phyloP scores from a whole-genome alignment of 805 yeast genomes.

The Nadsonia fulvescens region DNA sequence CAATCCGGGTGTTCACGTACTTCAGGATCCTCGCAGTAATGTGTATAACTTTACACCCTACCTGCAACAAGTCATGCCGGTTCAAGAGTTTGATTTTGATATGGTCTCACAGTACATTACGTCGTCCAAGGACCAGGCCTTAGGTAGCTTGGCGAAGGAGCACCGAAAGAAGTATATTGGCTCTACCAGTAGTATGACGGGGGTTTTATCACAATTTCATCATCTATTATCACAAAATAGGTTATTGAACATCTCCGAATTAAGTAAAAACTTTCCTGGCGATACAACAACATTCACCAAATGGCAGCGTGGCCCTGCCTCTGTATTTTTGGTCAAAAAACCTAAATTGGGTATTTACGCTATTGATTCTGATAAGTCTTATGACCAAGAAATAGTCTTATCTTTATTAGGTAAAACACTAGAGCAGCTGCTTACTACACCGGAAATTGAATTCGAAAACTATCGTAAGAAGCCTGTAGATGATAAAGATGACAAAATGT shows the following conservation, averaged over 20 bases:
- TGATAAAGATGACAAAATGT: slow-evolving; percentile 1
- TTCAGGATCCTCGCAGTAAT: slow-evolving; percentile 62
- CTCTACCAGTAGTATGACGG: slow-evolving; percentile 81
- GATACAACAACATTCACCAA: slow-evolving; percentile 20
- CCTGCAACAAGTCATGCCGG: slow-evolving; percentile 39
- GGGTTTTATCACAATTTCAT: slow-evolving; percentile 58
- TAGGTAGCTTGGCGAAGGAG: slow-evolving; percentile 30
- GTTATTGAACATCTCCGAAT: too few relatives aligned
- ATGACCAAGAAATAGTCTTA: slow-evolving; percentile 48
- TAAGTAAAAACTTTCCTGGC: slow-evolving; percentile 28
- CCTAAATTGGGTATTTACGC: slow-evolving; percentile 31
- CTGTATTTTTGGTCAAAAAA: slow-evolving; percentile 36
- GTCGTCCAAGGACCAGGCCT: slow-evolving; percentile 42
- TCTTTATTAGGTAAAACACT: slow-evolving; percentile 62
- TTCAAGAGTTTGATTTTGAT: slow-evolving; percentile 48
- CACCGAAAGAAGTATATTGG: slow-evolving; percentile 32
- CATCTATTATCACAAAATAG: slow-evolving; percentile 47
- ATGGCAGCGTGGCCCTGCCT: slow-evolving; percentile 34
- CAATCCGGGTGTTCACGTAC: slow-evolving; percentile 63
- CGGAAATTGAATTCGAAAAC: slow-evolving; percentile 31
- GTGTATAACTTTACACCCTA: slow-evolving; percentile 50
- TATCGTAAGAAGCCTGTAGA: slow-evolving; percentile 16
- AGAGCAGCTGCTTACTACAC: slow-evolving; percentile 56
- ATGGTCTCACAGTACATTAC: slow-evolving; percentile 39
- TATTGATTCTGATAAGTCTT: slow-evolving; percentile 50